Percentiles rank a stretch among this genome's conserved stretches.
These are phyloP conservation scores for Ceratocystis colombiana DNA, from an alignment of 2,329 filamentous ascomycete genomes.

Conservation along the genomic window DNA sequence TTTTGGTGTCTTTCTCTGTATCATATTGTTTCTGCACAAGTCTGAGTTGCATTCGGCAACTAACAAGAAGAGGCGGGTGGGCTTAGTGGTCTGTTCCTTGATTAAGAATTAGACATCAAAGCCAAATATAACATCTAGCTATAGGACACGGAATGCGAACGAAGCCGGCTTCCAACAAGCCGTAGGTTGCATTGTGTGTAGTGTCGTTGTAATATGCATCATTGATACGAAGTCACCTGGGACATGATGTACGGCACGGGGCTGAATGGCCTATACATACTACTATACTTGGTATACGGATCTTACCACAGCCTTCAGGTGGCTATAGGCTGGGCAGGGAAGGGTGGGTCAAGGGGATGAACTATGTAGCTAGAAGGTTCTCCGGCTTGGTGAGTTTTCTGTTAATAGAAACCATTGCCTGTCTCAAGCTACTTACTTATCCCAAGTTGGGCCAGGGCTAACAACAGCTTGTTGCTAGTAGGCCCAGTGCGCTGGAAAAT, in stretches of 20 bases:
- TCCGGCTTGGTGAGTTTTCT: background rate
- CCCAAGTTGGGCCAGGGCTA: no score
- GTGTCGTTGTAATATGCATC: background rate
- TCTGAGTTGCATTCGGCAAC: background rate
- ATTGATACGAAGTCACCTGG: background rate
- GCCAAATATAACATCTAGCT: background rate
- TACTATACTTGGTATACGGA: conserved; percentile 1
- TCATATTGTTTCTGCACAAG: background rate
- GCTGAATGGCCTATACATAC: no score
- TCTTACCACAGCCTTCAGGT: background rate
- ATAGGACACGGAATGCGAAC: background rate
- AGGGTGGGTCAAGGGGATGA: background rate
- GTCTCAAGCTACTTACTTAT: no score
- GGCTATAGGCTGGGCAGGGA: background rate
- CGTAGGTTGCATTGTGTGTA: no score
- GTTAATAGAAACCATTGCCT: background rate
- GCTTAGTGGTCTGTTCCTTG: background rate
- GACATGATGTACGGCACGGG: no score
- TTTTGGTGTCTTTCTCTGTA: background rate
- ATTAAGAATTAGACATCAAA: background rate
- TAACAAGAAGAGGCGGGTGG: background rate
- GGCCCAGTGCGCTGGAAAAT: no score
- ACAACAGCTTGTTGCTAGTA: no score
- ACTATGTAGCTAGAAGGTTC: background rate
- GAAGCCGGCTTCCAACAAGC: no score